phyloP scores from a whole-genome alignment of 306 rosid genomes.

The Parietaria judaica region DNA sequence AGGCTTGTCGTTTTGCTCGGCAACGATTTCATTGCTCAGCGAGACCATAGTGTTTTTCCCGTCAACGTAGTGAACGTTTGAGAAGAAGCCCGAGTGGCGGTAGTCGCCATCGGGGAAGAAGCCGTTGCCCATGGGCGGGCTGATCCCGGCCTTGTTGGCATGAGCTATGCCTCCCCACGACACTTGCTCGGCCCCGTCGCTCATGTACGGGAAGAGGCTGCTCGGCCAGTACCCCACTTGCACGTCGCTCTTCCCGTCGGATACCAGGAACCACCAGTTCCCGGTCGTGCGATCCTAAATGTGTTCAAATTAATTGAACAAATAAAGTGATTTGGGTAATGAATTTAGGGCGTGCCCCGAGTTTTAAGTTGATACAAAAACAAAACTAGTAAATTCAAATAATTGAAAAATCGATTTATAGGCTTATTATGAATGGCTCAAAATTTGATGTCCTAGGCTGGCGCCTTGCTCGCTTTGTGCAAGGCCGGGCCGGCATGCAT shows the following conservation, averaged over 20 bases:
- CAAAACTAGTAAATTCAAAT: too few relatives aligned
- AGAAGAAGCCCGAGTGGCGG: not conserved
- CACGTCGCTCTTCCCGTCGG: not conserved
- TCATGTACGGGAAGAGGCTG: not conserved
- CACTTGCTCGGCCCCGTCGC: not conserved
- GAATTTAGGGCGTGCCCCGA: too few relatives aligned
- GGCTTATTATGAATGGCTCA: too few relatives aligned
- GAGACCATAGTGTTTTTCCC: not conserved
- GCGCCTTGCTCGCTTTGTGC: too few relatives aligned
- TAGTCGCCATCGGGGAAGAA: not conserved
- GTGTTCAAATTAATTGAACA: not conserved
- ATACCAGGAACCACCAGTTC: constrained; percentile 3
- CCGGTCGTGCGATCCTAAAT: constrained; percentile 3
- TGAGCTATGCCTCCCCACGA: not conserved
- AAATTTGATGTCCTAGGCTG: too few relatives aligned
- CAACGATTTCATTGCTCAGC: not conserved
- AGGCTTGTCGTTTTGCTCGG: constrained; percentile 1
- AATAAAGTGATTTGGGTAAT: too few relatives aligned
- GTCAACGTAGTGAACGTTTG: constrained; percentile 1
- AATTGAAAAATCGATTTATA: too few relatives aligned
- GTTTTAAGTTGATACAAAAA: too few relatives aligned
- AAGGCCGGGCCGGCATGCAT: too few relatives aligned
- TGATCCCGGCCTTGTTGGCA: not conserved
- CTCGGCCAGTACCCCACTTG: constrained; percentile 6
- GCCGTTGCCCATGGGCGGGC: constrained; percentile 8